Evolutionary conservation across 164 flowering plant species (phyloP).

Genomic region (Vitis rotundifolia): DNA sequence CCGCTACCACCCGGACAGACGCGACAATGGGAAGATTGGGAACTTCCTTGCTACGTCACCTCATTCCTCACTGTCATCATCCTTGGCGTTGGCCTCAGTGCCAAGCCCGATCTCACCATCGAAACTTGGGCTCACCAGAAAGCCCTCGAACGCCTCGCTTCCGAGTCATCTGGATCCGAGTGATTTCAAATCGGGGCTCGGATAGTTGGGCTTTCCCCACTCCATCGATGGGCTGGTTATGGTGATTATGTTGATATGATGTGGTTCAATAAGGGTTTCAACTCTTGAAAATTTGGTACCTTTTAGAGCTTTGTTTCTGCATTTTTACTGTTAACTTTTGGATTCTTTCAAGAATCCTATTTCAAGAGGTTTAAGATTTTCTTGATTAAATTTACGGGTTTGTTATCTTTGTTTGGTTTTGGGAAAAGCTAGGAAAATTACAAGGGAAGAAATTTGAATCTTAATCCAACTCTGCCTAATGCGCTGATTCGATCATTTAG

Average conservation of each 20-base stretch:
- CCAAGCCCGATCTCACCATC: constrained; percentile 96
- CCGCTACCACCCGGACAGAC: constrained; percentile 85
- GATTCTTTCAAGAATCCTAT: too few species aligned
- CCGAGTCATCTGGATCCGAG: constrained; percentile 20
- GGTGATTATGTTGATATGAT: constrained; percentile 1
- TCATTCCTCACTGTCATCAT: constrained; percentile 91
- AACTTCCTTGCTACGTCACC: constrained; percentile 94
- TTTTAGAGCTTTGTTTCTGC: too few species aligned
- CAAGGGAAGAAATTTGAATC: too few species aligned
- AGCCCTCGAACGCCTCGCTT: constrained; percentile 79
- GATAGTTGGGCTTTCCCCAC: background rate
- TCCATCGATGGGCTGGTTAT: background rate
- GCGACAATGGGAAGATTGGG: constrained; percentile 99
- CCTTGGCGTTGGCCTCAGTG: constrained; percentile 95
- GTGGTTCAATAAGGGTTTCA: constrained; percentile 4
- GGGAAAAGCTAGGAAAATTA: too few species aligned
- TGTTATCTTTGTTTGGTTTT: too few species aligned
- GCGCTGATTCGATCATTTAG: too few species aligned
- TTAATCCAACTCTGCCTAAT: too few species aligned
- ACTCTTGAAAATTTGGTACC: too few species aligned
- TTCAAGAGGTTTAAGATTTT: too few species aligned
- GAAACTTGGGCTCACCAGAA: constrained; percentile 99
- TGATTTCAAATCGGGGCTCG: constrained; percentile 14
- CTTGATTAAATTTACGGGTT: too few species aligned
- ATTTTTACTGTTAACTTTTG: too few species aligned